Percentiles rank a stretch among this genome's conserved stretches.
phyloP scores from a whole-genome alignment of 2,329 filamentous ascomycete species.

The Sarocladiaceae sp. region DNA sequence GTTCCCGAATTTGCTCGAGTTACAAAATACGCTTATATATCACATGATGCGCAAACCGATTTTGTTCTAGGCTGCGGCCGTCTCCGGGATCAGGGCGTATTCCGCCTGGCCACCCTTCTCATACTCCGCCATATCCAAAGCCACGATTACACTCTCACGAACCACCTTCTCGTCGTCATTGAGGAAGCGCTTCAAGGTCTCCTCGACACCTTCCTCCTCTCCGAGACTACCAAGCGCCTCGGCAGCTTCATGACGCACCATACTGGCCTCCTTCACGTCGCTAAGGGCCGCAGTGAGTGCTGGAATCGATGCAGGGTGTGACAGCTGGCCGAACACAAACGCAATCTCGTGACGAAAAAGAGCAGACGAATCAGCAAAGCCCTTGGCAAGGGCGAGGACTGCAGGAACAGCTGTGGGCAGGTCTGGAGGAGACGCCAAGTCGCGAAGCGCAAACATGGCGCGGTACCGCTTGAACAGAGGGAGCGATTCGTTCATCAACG shows the following conservation, averaged over 20 bases:
- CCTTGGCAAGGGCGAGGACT: slow-evolving; percentile 78
- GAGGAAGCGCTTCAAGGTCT: slow-evolving; percentile 75
- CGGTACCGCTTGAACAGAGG: slow-evolving; percentile 92
- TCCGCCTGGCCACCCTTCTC: slow-evolving; percentile 85
- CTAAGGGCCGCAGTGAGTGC: slow-evolving; percentile 75
- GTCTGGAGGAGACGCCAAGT: slow-evolving; percentile 89
- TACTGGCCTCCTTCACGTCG: slow-evolving; percentile 78
- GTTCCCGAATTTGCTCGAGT: not conserved
- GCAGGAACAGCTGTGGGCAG: slow-evolving; percentile 87
- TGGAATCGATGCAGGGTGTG: slow-evolving; percentile 94
- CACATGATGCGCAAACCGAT: no score
- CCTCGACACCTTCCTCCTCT: slow-evolving; percentile 89
- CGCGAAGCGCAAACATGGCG: slow-evolving; percentile 95
- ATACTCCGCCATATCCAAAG: slow-evolving; percentile 96
- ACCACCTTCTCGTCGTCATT: slow-evolving; percentile 92
- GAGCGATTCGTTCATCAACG: slow-evolving; percentile 71
- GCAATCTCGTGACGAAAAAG: slow-evolving; percentile 97
- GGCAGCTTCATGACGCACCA: slow-evolving; percentile 97
- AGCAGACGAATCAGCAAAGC: slow-evolving; percentile 79
- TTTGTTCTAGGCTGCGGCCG: slow-evolving; percentile 36
- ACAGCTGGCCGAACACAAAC: slow-evolving; percentile 95
- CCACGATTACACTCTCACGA: slow-evolving; percentile 89
- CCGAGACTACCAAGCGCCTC: slow-evolving; percentile 93
- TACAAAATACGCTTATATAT: slow-evolving; percentile 11
- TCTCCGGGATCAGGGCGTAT: slow-evolving; percentile 84